Base-by-base conservation (phyloP, 768 basidiomycete genomes). In the Sistotremastrum niveocremeum region DNA sequence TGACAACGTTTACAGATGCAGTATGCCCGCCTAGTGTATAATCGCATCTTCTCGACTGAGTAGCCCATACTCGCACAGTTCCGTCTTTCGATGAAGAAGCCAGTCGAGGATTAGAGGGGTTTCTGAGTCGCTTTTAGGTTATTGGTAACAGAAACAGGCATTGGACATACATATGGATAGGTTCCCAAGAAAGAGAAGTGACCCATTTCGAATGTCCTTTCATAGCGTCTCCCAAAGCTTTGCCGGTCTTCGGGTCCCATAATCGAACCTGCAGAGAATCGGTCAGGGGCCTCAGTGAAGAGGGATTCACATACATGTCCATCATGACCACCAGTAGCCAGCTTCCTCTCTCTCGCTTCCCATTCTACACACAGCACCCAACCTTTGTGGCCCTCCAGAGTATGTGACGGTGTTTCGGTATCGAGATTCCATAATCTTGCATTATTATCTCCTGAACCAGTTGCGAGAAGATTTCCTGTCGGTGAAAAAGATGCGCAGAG, bases 331-430 rank as follows among this genome's bases (percentile, higher is more conserved):
- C 95, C 95, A 3, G 87, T 90, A 0, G 93, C 94, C 9, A 98
- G 65, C 54, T 80, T 82, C 39, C 90, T 68, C 58, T 97, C 93
- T 70, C 86, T 73, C 0, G 86, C 85, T 56, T 97, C 91, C 93
- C 94, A 99, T 57, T 97, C 95, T 4, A 91, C 86, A 54, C 90
- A 97, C 2, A 98, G 71, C 2, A 99, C 90, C 94, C 93, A 97
- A 1, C 91, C 93, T 53, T 79, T 79, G 57, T 99, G 95, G 0
- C 95, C 95, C 0, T 73, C 64, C 11, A 98, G 71, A 9, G 80
- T 82, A 58, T 87, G 83, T 37, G 85, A 87, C 1, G 95, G 94
- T 5, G 79, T 83, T 61, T 98, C 95, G 0, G 86, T 94, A 56
- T 83, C 75, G 42, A 98, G 74, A 62, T 98, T 84, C 95, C 95